Base-by-base conservation (phyloP, 1,284 basidiomycete species). In the Meira nashicola region DNA sequence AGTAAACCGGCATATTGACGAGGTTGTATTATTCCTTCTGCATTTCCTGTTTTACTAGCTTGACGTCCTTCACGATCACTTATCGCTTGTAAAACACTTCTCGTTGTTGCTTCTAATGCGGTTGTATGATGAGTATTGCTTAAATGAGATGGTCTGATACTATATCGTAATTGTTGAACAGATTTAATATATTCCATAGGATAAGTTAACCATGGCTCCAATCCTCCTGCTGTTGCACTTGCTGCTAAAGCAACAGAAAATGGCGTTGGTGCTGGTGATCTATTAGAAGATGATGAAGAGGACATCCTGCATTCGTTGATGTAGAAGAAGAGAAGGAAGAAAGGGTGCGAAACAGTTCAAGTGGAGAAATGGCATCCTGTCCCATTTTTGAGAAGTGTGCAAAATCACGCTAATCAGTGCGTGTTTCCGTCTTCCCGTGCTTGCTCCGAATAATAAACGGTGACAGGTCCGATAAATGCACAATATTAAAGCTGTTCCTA, bases 131-230 rank as follows among this genome's bases (percentile, higher is more conserved):
- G n/a, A 5, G 14, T 14, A 21, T 23, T 23, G 4, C 2, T 12
- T 12, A n/a, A 21, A 12, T 43, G n/a, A 23, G 17, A 58, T 39
- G 43, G 41, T 15, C 14, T 41, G 28, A 15, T 17, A 39, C 17
- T 23, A 15, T 39, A 11, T 12, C 44, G 33, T 23, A 83, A 83
- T 65, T 83, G 83, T 25, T 81, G 70, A 60, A 81, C 80, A 12
- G 83, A 83, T 77, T 96, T 96, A 59, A 93, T 87, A 72, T 86
- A 92, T 77, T 98, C 94, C 6, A 92, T 89, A 0, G 94, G 93
- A 69, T 92, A 93, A n/a, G 89, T 73, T 39, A 82, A 72, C 64
- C 83, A 83, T 9, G 83, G 91, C 82, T 97, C 94, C 53, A 96
- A 83, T 2, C 89, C 92, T 17, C 95, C 94, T 17, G 94, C 94